Percentiles rank a stretch among this genome's conserved stretches.
These are phyloP conservation scores for Zasmidium cellare DNA, from an alignment of 2,329 filamentous ascomycete species.

Conservation along the genomic window DNA sequence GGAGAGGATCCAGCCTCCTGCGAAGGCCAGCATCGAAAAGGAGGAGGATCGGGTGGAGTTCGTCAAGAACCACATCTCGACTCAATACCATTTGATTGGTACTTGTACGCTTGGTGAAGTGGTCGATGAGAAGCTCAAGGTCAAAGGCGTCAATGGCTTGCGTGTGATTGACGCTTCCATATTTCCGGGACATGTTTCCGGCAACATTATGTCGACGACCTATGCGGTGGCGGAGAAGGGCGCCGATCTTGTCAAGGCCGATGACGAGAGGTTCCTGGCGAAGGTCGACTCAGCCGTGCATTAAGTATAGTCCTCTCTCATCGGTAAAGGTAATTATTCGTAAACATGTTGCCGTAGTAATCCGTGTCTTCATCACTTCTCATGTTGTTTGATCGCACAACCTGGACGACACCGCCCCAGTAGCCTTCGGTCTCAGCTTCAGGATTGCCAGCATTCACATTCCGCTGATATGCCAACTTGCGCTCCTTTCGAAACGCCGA, in stretches of 20 bases:
- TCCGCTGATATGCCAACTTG: constrained; percentile 50
- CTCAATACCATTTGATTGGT: constrained; percentile 43
- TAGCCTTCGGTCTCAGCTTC: constrained; percentile 53
- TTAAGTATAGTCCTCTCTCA: constrained; percentile 10
- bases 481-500: constrained; percentile 55
- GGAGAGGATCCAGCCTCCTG: constrained; percentile 36
- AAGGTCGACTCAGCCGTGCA: neutral
- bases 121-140: constrained; percentile 31
- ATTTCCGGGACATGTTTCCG: constrained; percentile 33
- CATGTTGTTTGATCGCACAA: constrained; percentile 48
- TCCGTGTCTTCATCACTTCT: constrained; percentile 33
- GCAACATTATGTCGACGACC: constrained; percentile 34
- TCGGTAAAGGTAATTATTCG: constrained; percentile 30
- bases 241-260: constrained; percentile 34
- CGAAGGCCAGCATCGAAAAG: constrained; percentile 25
- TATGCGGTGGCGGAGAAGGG: constrained; percentile 41
- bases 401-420: constrained; percentile 60
- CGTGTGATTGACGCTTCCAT: constrained; percentile 39
- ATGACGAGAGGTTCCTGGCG: constrained; percentile 18
- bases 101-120: constrained; percentile 39
- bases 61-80: constrained; percentile 31
- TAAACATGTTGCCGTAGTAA: constrained; percentile 36
- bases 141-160: constrained; percentile 32
- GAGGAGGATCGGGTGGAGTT: constrained; percentile 30
- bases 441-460: constrained; percentile 32